Base-by-base conservation (phyloP, 192 early-diverging fungal genomes). In the Mortierella hygrophila region DNA sequence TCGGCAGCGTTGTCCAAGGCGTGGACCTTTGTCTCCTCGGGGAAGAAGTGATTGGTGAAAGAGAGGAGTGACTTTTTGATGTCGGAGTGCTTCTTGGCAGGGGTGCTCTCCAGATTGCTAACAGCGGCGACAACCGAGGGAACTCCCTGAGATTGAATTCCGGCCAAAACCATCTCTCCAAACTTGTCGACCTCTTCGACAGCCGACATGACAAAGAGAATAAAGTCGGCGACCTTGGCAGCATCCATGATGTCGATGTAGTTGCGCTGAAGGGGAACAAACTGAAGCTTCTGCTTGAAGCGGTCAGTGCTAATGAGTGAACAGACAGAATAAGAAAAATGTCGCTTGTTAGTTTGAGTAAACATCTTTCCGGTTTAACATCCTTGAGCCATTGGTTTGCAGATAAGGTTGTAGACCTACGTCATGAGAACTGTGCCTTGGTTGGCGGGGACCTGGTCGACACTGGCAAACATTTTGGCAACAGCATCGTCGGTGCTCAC, bases 161-260 rank as follows among this genome's bases (percentile, higher is more conserved):
- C 93, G 47, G 92, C 91, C 84, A 99, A 83, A 72, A 94, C 93
- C 75, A 91, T 91, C 85, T 97, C 94, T 55, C 98, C 98, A 92
- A 98, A 98, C 49, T 90, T 91, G 84, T 99, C 98, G 11, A 99
- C 98, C 85, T 99, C 97, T 15, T 94, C 94, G 6, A 94, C 92
- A 21, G 97, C 96, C 63, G 97, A 98, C 81, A 99, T 85, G 2
- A 96, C 92, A 83, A 97, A 94, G 71, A 99, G 78, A 77, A 96
- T 91, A 81, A 96, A 97, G 85, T 99, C 98, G 49, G 97, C 97
- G 0, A 97, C 94, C 88, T 97, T 98, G 84, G 95, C 93, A 4
- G 93, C 95, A 88, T 99, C 97, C 76, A 99, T 83, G 49, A 98
- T 94, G 54, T 96, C 94, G 74, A 97, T 88, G 57, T 98, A 91